phyloP scores from a whole-genome alignment of 148 eudicot genomes.

The Rhododendron molle region DNA sequence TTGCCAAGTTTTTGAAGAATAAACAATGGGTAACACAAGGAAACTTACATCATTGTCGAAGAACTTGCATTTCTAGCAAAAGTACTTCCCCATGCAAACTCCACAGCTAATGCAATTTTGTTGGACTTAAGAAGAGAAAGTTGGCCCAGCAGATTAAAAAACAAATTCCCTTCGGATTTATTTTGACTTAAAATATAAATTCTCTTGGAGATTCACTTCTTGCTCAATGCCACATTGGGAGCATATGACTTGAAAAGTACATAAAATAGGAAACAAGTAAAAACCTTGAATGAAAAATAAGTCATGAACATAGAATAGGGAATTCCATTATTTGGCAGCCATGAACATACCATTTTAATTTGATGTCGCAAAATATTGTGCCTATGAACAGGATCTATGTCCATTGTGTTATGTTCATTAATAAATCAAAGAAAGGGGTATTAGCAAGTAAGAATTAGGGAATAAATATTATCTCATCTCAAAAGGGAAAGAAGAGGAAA shows the following conservation, averaged over 20 bases:
- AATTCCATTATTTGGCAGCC: too few species aligned
- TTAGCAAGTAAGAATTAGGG: too few species aligned
- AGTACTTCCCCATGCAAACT: slow-evolving; percentile 65
- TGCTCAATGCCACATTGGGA: slow-evolving; percentile 71
- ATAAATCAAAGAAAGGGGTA: neutral
- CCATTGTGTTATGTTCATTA: slow-evolving; percentile 45
- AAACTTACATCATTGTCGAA: slow-evolving; percentile 33
- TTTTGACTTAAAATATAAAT: neutral
- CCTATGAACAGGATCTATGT: slow-evolving; percentile 42
- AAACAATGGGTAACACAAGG: neutral
- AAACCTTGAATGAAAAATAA: neutral
- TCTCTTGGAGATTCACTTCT: slow-evolving; percentile 50
- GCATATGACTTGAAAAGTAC: slow-evolving; percentile 56
- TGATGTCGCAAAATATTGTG: slow-evolving; percentile 72
- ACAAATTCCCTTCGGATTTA: too few species aligned
- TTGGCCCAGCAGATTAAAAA: too few species aligned
- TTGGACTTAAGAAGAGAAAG: slow-evolving; percentile 42
- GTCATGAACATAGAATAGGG: too few species aligned
- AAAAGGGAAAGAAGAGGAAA: too few species aligned
- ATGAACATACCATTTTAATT: slow-evolving; percentile 10
- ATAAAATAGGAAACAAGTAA: neutral
- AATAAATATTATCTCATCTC: too few species aligned
- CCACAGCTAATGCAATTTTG: slow-evolving; percentile 57
- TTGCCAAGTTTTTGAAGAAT: too few species aligned
- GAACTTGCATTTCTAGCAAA: slow-evolving; percentile 54